Base-by-base conservation (phyloP, 164 flowering plant genomes). In the Magnolia sinica region DNA sequence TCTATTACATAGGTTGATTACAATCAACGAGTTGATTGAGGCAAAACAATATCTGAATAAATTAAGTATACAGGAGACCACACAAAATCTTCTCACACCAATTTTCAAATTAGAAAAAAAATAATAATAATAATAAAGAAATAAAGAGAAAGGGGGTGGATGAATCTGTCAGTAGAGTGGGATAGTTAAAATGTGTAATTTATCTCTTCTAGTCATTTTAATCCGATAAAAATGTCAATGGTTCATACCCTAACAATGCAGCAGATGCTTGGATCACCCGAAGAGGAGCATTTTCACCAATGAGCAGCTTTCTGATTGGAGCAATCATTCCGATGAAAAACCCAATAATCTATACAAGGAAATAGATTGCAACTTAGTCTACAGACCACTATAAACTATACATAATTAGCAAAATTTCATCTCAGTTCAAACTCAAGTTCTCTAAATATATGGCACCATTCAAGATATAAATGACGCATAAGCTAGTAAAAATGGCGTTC, bases 201-300 rank as follows among this genome's bases (percentile, higher is more conserved):
- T 55, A 55, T 55, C 61, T 11, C 10, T 37, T 37, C 45, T 37
- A 37, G 45, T 37, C 64, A 59, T 19, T 59, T 59, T 19, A 59
- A 59, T 59, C 64, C 1, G 2, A 64, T n/a, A n/a, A 8, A 64
- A 13, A 64, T n/a, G 22, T 64, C 24, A 3, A 29, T 13, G 18
- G n/a, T 31, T 14, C 31, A 29, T 89, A 92, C 97, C 94, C 91
- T 45, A 92, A 37, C 76, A 90, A 76, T 61, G 79, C 70, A 52
- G 87, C 84, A 6, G 92, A 82, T 76, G 87, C 90, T 76, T 89
- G 84, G 63, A 92, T 80, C 55, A 91, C 91, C 23, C 83, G 92
- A 9, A 92, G 83, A 77, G 97, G 94, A 80, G 95, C 95, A 75
- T 64, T 63, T 72, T 78, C 86, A 76, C 92, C 94, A 74, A 92